Base-by-base conservation (phyloP, 441 rosid species). In the Gossypium aridum region DNA sequence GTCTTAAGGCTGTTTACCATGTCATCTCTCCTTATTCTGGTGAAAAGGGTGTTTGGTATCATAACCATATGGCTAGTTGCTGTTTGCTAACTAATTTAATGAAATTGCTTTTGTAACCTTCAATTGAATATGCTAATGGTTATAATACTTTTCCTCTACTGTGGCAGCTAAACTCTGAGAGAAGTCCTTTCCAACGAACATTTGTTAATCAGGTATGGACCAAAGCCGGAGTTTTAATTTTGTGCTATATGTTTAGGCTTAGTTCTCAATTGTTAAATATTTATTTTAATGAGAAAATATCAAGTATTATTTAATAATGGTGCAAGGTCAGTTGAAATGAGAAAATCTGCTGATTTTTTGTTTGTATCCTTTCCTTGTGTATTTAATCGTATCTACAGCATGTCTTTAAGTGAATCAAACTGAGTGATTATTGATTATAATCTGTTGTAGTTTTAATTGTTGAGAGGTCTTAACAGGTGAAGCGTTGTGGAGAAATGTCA, bases 401-500 rank as follows among this genome's bases (percentile, higher is more conserved):
- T 79, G 8, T 17, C 5, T 79, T 59, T 71, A 14, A 3, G 55
- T 25, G 61, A 72, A 56, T n/a, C 68, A 71, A 60, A 8, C 31
- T 43, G 64, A 28, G n/a, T 43, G 23, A 43, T 54, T 70, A 23
- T 12, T 70, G 53, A 70, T 70, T 70, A 34, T 45, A 49, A 34
- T 31, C 51, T 55, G 26, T n/a, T 62, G 64, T 77, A 60, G 72
- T 79, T 80, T 20, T 71, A 74, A 76, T 81, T 71, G 51, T 73
- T 76, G 73, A 60, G 81, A 72, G 78, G 66, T 66, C 72, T 80
- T 82, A 55, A 78, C 82, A 96, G 99, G 98, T 94, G 66, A 96
- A 96, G 80, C 87, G 98, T 72, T 96, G 99, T 14, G 98, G 97
- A 70, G 99, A 96, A 84, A 96, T 94, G 98, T 92, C 98, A 59